Evolutionary conservation across 2,329 filamentous ascomycete genomes (phyloP), one percentile per base, ranked within the genome.

Genomic region (Dactylella cylindrospora): DNA sequence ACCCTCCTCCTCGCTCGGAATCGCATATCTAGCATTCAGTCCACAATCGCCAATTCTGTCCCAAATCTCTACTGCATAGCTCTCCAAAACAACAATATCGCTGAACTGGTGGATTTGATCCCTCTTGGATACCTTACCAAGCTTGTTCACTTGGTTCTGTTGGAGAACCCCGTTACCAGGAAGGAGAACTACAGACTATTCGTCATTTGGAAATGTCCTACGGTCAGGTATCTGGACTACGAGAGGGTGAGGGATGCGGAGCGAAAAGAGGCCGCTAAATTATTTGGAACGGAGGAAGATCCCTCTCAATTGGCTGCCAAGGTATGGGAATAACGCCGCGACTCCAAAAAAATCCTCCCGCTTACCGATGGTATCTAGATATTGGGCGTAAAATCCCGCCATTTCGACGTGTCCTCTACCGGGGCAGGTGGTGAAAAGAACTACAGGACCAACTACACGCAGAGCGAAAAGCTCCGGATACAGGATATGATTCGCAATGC

Each of bases 111-210:
- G 39, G 93, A 98, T 72, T 72, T 97, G 62, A 90, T 96, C 70
- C 80, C 85, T n/a, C 75, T 98, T 68, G 80, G 78, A 22, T 78
- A 78, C 15, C 85, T 94, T 69, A 71, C 76, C 53, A 79, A 79
- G 55, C 74, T 98, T 73, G 90, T 85, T 54, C 89, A 95, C 74
- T 73, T 98, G 69, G 83, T 86, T 31, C 72, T 97, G 71, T 72
- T 86, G 52, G 90, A 94, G 64, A 97, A 97, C 72, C 91, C 93
- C 0, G 87, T 97, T 5, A 83, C 87, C 19, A 87, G 86, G 77
- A 95, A 91, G 75, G 90, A 97, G 89, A 78, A 96, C 74, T 98
- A 97, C 76, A 85, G 93, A 47, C 85, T 86, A 72, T 98, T 88
- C 85, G 77, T 95, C 22, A 81, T 98, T 62, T 96, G 88, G 86